These are phyloP conservation scores for Lasiodiplodia theobromae DNA, from an alignment of 2,329 filamentous ascomycete species.

Conservation along the genomic window DNA sequence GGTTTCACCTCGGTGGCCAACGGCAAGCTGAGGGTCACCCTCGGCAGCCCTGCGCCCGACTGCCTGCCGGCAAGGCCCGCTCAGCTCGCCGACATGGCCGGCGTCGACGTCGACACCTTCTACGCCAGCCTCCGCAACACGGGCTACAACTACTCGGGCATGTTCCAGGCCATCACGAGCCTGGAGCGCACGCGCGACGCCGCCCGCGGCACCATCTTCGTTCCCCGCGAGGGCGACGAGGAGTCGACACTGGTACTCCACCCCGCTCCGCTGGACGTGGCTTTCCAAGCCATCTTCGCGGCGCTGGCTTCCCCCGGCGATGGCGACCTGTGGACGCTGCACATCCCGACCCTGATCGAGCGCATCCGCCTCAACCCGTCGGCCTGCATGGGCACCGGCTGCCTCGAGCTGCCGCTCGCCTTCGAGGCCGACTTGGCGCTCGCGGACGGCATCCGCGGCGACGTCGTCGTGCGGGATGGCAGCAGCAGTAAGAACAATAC, in stretches of 20 bases:
- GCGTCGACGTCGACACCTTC: constrained; percentile 30
- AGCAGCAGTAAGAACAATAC: neutral
- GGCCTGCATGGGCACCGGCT: neutral
- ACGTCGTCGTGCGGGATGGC: neutral
- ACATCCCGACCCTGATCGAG: constrained; percentile 35
- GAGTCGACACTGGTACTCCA: constrained; percentile 31
- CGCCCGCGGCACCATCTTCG: constrained; percentile 13
- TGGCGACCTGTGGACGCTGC: constrained; percentile 36
- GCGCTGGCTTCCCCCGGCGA: constrained; percentile 42
- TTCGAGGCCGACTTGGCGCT: neutral
- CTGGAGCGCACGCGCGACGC: constrained; percentile 30
- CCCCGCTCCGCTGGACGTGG: constrained; percentile 41
- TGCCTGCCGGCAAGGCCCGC: neutral
- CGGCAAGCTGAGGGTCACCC: constrained; percentile 15
- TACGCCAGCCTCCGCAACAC: constrained; percentile 34
- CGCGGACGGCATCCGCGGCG: neutral
- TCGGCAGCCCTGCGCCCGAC: constrained; percentile 3
- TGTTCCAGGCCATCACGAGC: constrained; percentile 7
- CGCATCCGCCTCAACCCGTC: constrained; percentile 37
- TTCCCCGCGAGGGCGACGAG: neutral
- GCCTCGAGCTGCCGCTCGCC: neutral
- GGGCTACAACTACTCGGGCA: constrained; percentile 37
- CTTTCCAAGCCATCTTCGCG: constrained; percentile 41
- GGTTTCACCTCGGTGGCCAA: too few relatives aligned
- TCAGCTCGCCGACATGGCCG: too few relatives aligned